Percentiles rank a stretch among this genome's conserved stretches.
Conservation (phyloP, 2,329 filamentous ascomycete genomes). For the Intubia oerlemansii region DNA sequence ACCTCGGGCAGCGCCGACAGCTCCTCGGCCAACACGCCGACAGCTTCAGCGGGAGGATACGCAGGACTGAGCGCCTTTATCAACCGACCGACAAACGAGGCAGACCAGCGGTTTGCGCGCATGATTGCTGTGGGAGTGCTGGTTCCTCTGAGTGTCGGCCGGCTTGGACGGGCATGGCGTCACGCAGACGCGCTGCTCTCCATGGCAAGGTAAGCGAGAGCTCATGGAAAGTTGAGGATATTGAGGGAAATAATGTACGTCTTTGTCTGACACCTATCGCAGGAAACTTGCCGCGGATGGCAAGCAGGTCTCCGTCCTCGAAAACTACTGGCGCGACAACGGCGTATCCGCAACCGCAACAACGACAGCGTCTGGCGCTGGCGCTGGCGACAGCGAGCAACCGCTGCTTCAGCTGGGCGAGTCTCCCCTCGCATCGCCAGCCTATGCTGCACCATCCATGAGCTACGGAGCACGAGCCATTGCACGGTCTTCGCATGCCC, state of each 20-base stretch:
- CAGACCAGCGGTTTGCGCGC: constrained; percentile 60
- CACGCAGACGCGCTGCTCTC: constrained; percentile 59
- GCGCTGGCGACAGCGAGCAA: no score
- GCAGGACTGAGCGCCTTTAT: constrained; percentile 85
- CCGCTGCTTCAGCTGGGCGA: constrained; percentile 18
- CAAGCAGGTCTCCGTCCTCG: constrained; percentile 39
- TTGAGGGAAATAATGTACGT: no score
- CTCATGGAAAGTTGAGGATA: no score
- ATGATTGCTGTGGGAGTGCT: constrained; percentile 86
- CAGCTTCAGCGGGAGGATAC: constrained; percentile 25
- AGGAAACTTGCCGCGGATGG: constrained; percentile 44
- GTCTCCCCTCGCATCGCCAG: constrained; percentile 29
- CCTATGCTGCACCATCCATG: constrained; percentile 4
- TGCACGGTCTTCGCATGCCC: no score
- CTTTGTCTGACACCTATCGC: no score
- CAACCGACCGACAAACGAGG: constrained; percentile 59
- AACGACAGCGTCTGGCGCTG: constrained; percentile 11
- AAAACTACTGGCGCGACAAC: constrained; percentile 62
- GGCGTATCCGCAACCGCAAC: constrained; percentile 3
- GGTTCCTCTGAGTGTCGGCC: constrained; percentile 66
- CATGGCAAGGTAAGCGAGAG: no score
- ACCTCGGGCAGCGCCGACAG: neutral
- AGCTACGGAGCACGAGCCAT: constrained; percentile 18
- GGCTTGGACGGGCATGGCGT: constrained; percentile 73
- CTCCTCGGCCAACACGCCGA: neutral